A percentile compares a stretch with the other conserved stretches of the same genome.
Evolutionary conservation across 305 asterid species (phyloP).

Genomic region (Fraxinus angustifolia): DNA sequence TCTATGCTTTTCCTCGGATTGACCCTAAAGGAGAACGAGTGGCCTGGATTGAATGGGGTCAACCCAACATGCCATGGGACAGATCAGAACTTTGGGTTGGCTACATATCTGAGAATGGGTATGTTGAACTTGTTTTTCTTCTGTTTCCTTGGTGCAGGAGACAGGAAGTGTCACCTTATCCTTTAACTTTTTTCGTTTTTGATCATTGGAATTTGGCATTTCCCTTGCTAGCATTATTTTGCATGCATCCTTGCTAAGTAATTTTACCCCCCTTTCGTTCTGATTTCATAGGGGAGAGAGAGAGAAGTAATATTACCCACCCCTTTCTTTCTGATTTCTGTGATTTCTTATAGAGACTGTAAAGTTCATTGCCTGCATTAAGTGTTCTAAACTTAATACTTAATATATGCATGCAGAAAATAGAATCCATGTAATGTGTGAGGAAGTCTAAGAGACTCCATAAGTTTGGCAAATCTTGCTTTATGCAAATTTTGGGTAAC

Average conservation of each 20-base stretch:
- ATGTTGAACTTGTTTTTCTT: conserved; percentile 17
- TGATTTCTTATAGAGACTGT: not conserved
- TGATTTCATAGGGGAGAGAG: not conserved
- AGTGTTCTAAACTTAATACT: not conserved
- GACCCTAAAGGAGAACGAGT: conserved; percentile 77
- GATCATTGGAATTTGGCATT: not conserved
- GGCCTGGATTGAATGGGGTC: conserved; percentile 97
- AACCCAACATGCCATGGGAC: conserved; percentile 99
- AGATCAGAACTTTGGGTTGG: conserved; percentile 99
- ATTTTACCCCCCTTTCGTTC: not conserved
- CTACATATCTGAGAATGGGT: conserved; percentile 81
- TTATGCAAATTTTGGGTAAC: conserved; percentile 1
- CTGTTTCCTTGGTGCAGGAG: not conserved
- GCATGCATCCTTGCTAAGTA: not conserved
- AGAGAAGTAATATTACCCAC: not conserved
- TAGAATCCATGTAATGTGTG: not conserved
- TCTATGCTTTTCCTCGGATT: conserved; percentile 87
- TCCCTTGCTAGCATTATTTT: not conserved
- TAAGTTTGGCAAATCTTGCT: not conserved
- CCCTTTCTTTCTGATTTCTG: not conserved
- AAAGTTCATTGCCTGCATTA: not conserved
- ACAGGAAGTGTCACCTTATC: not conserved
- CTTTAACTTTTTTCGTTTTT: conserved; percentile 6
- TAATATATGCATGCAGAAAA: not conserved
- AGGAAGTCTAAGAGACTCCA: not conserved